Evolutionary conservation across 768 basidiomycete genomes (phyloP).

Genomic region (Lentinula lateritia): DNA sequence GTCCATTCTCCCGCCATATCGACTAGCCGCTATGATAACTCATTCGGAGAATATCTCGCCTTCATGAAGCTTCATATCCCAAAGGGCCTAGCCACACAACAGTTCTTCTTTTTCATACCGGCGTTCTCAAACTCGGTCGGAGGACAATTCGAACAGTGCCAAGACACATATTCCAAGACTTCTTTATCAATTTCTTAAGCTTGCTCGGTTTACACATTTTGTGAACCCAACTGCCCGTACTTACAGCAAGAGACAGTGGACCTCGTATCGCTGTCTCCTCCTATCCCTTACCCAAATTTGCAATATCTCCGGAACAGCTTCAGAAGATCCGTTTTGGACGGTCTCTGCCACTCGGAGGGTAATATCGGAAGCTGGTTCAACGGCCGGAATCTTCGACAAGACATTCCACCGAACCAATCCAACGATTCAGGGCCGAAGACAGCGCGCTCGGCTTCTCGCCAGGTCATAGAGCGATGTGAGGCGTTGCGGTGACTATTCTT

Average conservation of each 20-base stretch:
- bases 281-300: background rate
- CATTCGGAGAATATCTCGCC: background rate
- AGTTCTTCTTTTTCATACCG: background rate
- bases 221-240: background rate
- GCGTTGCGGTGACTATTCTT: background rate
- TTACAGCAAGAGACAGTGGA: too few species aligned
- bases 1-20: background rate
- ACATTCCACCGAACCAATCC: background rate
- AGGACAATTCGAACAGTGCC: background rate
- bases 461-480: background rate
- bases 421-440: background rate
- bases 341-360: background rate
- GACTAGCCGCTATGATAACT: background rate
- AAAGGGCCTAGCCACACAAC: background rate
- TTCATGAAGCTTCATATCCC: background rate
- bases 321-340: background rate
- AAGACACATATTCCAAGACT: background rate
- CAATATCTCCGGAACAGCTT: background rate
- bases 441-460: background rate
- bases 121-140: background rate
- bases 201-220: background rate
- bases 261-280: background rate
- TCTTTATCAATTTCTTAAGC: background rate
- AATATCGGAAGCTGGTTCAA: background rate
- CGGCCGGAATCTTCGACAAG: background rate